Conservation (phyloP, 1,139 yeast genomes). For the Yamadazyma trypodendri region DNA sequence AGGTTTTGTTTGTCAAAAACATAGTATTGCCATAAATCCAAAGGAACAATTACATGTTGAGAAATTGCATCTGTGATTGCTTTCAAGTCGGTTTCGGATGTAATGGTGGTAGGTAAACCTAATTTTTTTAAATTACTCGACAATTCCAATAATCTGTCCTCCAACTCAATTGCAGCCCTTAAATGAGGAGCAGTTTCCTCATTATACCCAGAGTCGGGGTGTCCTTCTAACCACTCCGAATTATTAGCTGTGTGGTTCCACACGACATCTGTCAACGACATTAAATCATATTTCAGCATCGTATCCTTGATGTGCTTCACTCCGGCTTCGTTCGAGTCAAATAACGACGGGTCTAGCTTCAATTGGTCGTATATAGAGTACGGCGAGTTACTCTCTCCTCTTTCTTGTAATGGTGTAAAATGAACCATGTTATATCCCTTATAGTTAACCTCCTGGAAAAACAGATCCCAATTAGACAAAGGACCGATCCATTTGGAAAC, state of each 20-base stretch:
- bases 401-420: slow-evolving; percentile 86
- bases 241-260: slow-evolving; percentile 94
- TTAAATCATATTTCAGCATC: slow-evolving; percentile 56
- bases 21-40: slow-evolving; percentile 86
- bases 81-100: slow-evolving; percentile 52
- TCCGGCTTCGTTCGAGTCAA: slow-evolving; percentile 43
- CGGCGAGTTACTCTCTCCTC: slow-evolving; percentile 91
- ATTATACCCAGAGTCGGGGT: slow-evolving; percentile 91
- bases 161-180: slow-evolving; percentile 80
- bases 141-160: slow-evolving; percentile 62
- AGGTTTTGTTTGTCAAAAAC: slow-evolving; percentile 56
- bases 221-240: slow-evolving; percentile 78
- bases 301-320: slow-evolving; percentile 29
- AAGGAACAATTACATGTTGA: slow-evolving; percentile 60
- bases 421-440: slow-evolving; percentile 96
- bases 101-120: slow-evolving; percentile 60
- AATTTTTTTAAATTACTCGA: slow-evolving; percentile 52
- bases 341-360: slow-evolving; percentile 65
- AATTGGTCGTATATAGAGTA: slow-evolving; percentile 89
- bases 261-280: slow-evolving; percentile 88
- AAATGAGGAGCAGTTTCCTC: slow-evolving; percentile 87
- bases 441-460: slow-evolving; percentile 57
- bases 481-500: slow-evolving; percentile 92
- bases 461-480: slow-evolving; percentile 57
- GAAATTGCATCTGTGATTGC: slow-evolving; percentile 64